Conservation (phyloP, 2,329 filamentous ascomycete genomes). For the Penicillium sp. region DNA sequence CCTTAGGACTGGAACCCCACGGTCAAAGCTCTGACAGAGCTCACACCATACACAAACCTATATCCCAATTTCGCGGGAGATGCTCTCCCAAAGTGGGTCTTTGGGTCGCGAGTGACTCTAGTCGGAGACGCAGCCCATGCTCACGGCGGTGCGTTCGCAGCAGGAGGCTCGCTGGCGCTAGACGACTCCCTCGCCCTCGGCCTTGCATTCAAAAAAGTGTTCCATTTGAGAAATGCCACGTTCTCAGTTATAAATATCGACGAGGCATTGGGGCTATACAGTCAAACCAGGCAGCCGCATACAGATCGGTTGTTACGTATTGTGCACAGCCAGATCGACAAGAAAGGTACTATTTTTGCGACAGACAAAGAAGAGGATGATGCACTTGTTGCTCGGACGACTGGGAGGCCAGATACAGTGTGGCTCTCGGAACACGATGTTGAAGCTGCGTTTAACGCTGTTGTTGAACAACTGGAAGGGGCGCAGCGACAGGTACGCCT, state of each 20-base stretch:
- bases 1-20: constrained; percentile 44
- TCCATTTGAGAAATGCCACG: constrained; percentile 7
- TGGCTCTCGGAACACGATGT: constrained; percentile 53
- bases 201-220: constrained; percentile 39
- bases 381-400: constrained; percentile 37
- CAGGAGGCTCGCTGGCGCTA: constrained; percentile 31
- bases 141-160: constrained; percentile 32
- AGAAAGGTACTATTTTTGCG: not conserved
- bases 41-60: constrained; percentile 41
- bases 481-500: not conserved
- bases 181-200: constrained; percentile 44
- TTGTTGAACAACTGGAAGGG: not conserved
- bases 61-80: constrained; percentile 47
- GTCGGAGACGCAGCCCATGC: constrained; percentile 33
- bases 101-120: constrained; percentile 32
- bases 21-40: constrained; percentile 41
- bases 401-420: constrained; percentile 36
- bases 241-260: constrained; percentile 20
- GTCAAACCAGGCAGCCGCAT: constrained; percentile 45
- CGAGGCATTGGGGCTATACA: constrained; percentile 41
- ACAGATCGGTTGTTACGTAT: constrained; percentile 38
- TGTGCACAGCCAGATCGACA: constrained; percentile 27
- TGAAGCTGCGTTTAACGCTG: constrained; percentile 34
- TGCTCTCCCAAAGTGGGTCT: constrained; percentile 44
- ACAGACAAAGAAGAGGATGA: constrained; percentile 37